Conservation (phyloP, 1,139 yeast genomes). For the Lizanozyma gosingica region DNA sequence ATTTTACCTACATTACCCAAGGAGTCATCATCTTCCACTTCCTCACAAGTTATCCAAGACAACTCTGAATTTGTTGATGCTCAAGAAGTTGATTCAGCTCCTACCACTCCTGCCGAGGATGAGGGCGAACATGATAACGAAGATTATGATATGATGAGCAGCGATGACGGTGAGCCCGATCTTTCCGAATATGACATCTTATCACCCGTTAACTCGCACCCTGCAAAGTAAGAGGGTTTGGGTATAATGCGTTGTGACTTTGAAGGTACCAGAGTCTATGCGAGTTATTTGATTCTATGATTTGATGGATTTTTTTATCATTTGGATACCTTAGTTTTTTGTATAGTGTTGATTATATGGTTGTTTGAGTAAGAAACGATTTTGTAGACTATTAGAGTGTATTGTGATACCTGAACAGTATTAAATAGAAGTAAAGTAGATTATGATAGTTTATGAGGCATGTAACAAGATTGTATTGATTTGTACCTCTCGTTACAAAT, state of each 20-base stretch:
- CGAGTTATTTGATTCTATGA: no score
- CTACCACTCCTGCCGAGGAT: not conserved
- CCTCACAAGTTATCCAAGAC: no score
- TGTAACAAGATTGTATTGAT: no score
- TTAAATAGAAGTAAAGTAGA: no score
- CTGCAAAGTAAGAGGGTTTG: slow-evolving; percentile 1
- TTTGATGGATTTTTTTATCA: no score
- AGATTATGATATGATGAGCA: slow-evolving; percentile 14
- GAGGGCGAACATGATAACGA: slow-evolving; percentile 5
- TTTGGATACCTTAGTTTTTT: no score
- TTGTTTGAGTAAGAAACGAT: not conserved
- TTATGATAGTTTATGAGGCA: no score
- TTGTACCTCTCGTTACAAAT: no score
- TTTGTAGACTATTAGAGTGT: not conserved
- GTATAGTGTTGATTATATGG: slow-evolving; percentile 1
- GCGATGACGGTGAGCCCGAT: slow-evolving; percentile 13
- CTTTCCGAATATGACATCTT: slow-evolving; percentile 16
- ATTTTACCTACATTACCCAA: slow-evolving; percentile 10
- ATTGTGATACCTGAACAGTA: no score
- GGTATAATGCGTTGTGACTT: no score
- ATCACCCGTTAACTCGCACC: slow-evolving; percentile 7
- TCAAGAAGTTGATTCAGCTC: not conserved
- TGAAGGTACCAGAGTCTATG: no score
- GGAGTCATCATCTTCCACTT: slow-evolving; percentile 5
- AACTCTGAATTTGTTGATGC: slow-evolving; percentile 8